These are phyloP conservation scores for Rhizopus delemar DNA, from an alignment of 371 early-diverging fungal genomes.

Conservation along the genomic window DNA sequence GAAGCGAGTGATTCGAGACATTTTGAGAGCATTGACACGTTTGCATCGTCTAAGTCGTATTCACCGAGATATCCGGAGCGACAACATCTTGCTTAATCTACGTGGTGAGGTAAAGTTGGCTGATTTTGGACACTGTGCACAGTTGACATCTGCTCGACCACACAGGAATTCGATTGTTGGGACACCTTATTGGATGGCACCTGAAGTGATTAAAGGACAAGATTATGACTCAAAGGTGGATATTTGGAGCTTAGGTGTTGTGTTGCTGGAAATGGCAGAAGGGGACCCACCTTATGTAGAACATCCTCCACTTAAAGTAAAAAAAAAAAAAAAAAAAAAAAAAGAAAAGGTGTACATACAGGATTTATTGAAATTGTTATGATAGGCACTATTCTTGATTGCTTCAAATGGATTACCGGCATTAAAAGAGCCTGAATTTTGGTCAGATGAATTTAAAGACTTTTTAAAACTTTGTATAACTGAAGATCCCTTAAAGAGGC, in stretches of 20 bases:
- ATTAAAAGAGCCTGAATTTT: slow-evolving; percentile 52
- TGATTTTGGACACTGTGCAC: slow-evolving; percentile 75
- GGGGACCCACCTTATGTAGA: slow-evolving; percentile 76
- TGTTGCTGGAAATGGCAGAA: slow-evolving; percentile 83
- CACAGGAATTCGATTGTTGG: slow-evolving; percentile 74
- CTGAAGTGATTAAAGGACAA: slow-evolving; percentile 84
- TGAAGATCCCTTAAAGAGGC: slow-evolving; percentile 46
- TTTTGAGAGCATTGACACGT: slow-evolving; percentile 85
- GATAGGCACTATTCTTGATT: slow-evolving; percentile 65
- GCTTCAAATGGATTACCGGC: slow-evolving; percentile 64
- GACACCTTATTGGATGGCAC: slow-evolving; percentile 97
- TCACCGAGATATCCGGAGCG: slow-evolving; percentile 93
- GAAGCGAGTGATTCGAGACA: slow-evolving; percentile 74
- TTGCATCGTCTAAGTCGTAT: slow-evolving; percentile 89
- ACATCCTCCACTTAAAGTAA: slow-evolving; percentile 64
- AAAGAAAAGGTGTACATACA: not conserved
- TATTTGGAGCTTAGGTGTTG: slow-evolving; percentile 86
- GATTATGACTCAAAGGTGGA: slow-evolving; percentile 84
- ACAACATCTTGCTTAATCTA: slow-evolving; percentile 73
- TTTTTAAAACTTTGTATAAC: slow-evolving; percentile 55
- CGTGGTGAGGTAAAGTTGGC: slow-evolving; percentile 78
- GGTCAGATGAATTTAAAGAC: slow-evolving; percentile 56
- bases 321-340: slow-evolving; percentile 5
- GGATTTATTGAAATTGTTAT: not conserved
- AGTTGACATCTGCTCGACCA: slow-evolving; percentile 57